These are phyloP conservation scores for Talaromyces wortmannii DNA, from an alignment of 495 filamentous ascomycete genomes.

Conservation along the genomic window DNA sequence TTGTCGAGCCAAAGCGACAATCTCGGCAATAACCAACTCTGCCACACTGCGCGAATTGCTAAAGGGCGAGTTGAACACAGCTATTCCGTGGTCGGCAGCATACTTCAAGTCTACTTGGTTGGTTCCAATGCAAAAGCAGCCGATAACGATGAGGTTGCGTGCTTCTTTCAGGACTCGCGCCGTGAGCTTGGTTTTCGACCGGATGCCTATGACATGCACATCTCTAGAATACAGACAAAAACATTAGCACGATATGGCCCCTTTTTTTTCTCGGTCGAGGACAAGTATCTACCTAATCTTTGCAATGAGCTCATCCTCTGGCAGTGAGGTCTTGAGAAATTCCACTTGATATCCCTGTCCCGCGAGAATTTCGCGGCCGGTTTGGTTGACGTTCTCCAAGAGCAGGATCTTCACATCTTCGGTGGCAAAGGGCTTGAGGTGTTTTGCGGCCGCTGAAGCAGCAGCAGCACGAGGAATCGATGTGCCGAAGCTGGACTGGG, in stretches of 20 bases:
- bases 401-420: conserved; percentile 94
- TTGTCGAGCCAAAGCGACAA: conserved; percentile 86
- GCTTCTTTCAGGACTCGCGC: conserved; percentile 80
- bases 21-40: conserved; percentile 89
- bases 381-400: conserved; percentile 92
- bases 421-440: conserved; percentile 90
- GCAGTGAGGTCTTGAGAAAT: conserved; percentile 76
- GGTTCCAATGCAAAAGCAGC: conserved; percentile 98
- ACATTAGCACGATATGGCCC: neutral
- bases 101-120: conserved; percentile 95
- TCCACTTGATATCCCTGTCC: conserved; percentile 96
- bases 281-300: conserved; percentile 73
- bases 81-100: conserved; percentile 86
- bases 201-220: conserved; percentile 96
- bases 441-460: conserved; percentile 51
- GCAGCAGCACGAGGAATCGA: conserved; percentile 17
- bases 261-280: neutral
- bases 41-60: conserved; percentile 96
- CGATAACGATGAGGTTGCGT: conserved; percentile 89
- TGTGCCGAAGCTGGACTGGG: conserved; percentile 40
- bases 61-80: conserved; percentile 98
- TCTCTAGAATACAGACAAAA: conserved; percentile 47
- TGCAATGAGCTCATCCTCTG: conserved; percentile 90
- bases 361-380: conserved; percentile 72
- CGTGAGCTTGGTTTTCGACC: conserved; percentile 93